Percentiles rank a stretch among this genome's conserved stretches.
Conservation (phyloP, 2,329 filamentous ascomycete species). For the Juglanconis oblonga region DNA sequence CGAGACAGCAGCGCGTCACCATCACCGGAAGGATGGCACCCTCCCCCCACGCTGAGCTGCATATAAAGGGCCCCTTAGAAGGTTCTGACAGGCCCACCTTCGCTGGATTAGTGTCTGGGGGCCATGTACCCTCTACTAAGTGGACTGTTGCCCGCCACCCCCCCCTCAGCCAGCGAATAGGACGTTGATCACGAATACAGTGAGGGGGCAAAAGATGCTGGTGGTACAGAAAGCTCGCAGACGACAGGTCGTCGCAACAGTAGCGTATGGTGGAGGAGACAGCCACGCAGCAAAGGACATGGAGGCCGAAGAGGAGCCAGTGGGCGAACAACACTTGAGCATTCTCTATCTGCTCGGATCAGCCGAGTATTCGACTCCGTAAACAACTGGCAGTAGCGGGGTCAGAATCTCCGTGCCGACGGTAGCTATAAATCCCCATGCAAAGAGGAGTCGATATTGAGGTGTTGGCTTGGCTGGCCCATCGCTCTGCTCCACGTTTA, state of each 20-base stretch:
- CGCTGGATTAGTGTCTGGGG: background rate
- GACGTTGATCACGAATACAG: background rate
- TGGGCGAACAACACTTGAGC: background rate
- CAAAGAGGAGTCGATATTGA: background rate
- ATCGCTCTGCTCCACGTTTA: slow-evolving; percentile 13
- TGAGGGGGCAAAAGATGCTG: background rate
- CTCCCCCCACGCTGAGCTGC: slow-evolving; percentile 17
- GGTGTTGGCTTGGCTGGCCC: slow-evolving; percentile 5
- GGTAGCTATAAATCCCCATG: background rate
- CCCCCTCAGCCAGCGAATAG: background rate
- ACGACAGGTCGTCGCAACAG: background rate
- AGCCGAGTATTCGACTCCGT: background rate
- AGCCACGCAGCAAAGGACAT: slow-evolving; percentile 2
- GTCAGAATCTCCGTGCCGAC: slow-evolving; percentile 1
- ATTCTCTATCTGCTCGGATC: background rate
- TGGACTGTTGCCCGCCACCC: background rate
- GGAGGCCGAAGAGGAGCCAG: background rate
- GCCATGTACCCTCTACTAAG: slow-evolving; percentile 4
- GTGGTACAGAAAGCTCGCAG: background rate
- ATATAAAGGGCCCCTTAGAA: slow-evolving; percentile 12
- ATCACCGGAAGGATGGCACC: slow-evolving; percentile 1
- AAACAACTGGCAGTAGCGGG: slow-evolving; percentile 2
- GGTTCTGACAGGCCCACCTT: slow-evolving; percentile 15
- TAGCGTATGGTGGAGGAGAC: background rate
- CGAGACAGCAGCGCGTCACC: background rate